Evolutionary conservation across 441 rosid genomes (phyloP), one percentile per base, ranked within the genome.

Genomic region (Gossypium lobatum): DNA sequence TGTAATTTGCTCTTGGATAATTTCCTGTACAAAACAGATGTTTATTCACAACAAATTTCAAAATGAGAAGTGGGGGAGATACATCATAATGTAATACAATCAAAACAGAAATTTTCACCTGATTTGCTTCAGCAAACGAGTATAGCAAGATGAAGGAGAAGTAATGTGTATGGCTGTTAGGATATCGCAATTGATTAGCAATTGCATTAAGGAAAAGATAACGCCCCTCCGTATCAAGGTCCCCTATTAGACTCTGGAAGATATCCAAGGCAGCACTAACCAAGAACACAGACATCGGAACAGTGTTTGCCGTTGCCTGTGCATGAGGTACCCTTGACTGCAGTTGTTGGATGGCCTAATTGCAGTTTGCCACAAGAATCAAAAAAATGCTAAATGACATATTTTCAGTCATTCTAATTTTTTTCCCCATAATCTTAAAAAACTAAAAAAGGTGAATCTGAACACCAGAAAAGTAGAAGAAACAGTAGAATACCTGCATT

Each of bases 1-100:
- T 6, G 99, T 93, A 64, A 96, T 96, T 82, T 96, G 99, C 91
- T 96, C 99, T 85, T 93, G 98, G 65, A 93, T 85, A 45, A 96
- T 87, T 83, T 93, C 99, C 98, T 93, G 88, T 50, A 53, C 23
- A 62, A 14, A 11, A 14, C n/a, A 58, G 50, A 59, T 20, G 11
- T 6, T 31, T 3, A 59, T 17, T 45, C 37, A n/a, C 48, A 17
- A 39, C 64, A 26, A 66, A 9, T 6, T 21, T 13, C 25, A 1
- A 64, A 45, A 53, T 37, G 23, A 42, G 18, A 16, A 28, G 20
- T 6, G 3, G 3, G 10, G 25, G 48, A n/a, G 6, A 17, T 25
- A 2, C 2, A 46, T 9, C 54, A 11, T 18, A 25, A 17, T 52
- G 18, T 14, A 68, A 23, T 4, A 17, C 5, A 11, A 37, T 18